phyloP scores from a whole-genome alignment of 2,329 filamentous ascomycete species.

The Cladosporium sp. region DNA sequence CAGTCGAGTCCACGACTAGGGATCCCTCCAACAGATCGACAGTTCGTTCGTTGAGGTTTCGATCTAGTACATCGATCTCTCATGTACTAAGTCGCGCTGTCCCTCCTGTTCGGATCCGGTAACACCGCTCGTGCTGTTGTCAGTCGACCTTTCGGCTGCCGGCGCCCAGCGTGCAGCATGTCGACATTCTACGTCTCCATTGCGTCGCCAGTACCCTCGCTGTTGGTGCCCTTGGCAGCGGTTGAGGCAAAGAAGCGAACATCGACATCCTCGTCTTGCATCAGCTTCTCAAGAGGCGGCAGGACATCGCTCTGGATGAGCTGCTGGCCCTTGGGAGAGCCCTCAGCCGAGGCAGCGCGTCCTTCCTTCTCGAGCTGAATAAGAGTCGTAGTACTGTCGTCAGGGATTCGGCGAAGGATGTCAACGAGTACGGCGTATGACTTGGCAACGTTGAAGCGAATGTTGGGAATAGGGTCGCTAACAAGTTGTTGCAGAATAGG shows the following conservation, averaged over 20 bases:
- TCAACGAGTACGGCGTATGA: conserved; percentile 88
- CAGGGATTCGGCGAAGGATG: conserved; percentile 86
- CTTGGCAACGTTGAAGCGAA: conserved; percentile 99
- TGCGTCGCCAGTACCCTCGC: conserved; percentile 22
- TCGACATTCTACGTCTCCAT: conserved; percentile 31
- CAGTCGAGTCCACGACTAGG: too few relatives aligned
- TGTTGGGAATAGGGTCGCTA: conserved; percentile 93
- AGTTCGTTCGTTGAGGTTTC: too few relatives aligned
- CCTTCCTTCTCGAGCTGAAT: conserved; percentile 79
- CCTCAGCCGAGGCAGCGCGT: conserved; percentile 49
- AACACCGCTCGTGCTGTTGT: background rate
- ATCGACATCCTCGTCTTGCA: conserved; percentile 96
- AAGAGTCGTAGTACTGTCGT: conserved; percentile 69
- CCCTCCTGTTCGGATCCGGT: background rate
- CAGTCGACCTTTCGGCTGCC: conserved; percentile 11
- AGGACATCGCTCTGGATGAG: conserved; percentile 58
- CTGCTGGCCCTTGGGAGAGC: conserved; percentile 29
- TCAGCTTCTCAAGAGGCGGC: conserved; percentile 88
- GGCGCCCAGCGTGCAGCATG: conserved; percentile 11
- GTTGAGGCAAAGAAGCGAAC: conserved; percentile 97
- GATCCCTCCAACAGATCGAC: too few relatives aligned
- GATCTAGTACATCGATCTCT: too few relatives aligned
- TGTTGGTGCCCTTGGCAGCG: conserved; percentile 57
- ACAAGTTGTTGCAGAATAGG: conserved; percentile 96
- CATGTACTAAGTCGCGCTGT: background rate